Evolutionary conservation across 2,329 filamentous ascomycete species (phyloP), one percentile per base, ranked within the genome.

Genomic region (Fonsecaea pedrosoi): DNA sequence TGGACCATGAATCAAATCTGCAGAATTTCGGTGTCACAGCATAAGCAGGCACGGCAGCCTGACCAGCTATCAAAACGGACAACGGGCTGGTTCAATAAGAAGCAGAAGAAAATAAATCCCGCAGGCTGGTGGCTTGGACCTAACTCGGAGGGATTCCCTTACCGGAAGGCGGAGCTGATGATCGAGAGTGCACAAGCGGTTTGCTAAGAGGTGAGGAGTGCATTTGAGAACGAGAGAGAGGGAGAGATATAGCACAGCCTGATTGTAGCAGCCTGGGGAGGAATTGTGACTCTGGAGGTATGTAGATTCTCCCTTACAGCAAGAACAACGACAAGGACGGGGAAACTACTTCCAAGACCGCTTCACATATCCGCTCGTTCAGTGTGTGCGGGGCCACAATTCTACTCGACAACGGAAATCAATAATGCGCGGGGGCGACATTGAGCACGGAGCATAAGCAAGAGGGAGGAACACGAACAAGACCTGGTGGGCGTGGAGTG

Each of bases 91-190:
- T 12, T 13, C 9, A 34, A 21, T 12, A 38, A 18, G 6, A 9
- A 60, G 34, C 21, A 38, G 9, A 38, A 56, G 45, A 25, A 54
- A 54, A 37, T 66, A 66, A 66, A 66, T 66, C 64, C 60, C 64
- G 64, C 64, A 66, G 21, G 45, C 30, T 35, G 38, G 35, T 13
- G 7, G 54, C 15, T 38, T 53, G 18, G 37, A 40, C 62, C 56
- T 50, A n/a, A 32, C 63, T 61, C 32, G 50, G 48, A 35, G 18
- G 18, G 13, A 25, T 25, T 2, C 21, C 45, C 45, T 32, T 60
- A n/a, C 45, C 21, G 18, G 18, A 21, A 50, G 21, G 18, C 18
- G 45, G 45, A 50, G 45, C 45, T 50, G 21, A 21, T 21, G 12
- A 25, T 3, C 18, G 3, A 25, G 45, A 6, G 21, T 45, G 4